Percentiles rank a stretch among this genome's conserved stretches.
phyloP scores from a whole-genome alignment of 768 basidiomycete genomes.

The Rhizopogon sp. region DNA sequence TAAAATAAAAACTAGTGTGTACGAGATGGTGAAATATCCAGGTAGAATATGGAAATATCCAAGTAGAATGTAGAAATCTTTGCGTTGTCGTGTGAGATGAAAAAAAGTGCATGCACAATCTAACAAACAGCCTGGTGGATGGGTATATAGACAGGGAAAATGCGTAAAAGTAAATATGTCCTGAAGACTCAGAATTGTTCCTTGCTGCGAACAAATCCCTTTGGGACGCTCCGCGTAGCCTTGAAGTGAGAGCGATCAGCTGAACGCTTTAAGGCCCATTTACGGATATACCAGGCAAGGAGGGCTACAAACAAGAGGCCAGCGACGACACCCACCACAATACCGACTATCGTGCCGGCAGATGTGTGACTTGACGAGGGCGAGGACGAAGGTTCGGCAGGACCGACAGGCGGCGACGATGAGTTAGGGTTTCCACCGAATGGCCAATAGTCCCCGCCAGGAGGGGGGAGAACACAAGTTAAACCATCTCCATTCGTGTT shows the following conservation, averaged over 20 bases:
- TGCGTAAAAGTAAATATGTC: neutral
- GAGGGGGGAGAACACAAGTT: constrained; percentile 64
- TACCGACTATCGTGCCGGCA: constrained; percentile 35
- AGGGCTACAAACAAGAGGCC: constrained; percentile 39
- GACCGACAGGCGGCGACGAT: constrained; percentile 16
- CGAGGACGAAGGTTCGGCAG: constrained; percentile 10
- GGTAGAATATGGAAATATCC: neutral
- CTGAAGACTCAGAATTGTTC: neutral
- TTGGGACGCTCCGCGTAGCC: constrained; percentile 9
- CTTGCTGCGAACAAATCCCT: constrained; percentile 14
- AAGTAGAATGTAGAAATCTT: neutral
- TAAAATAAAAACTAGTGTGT: neutral
- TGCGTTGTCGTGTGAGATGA: neutral
- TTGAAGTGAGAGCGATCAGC: constrained; percentile 18
- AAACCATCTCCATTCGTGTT: constrained; percentile 52
- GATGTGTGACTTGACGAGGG: constrained; percentile 20
- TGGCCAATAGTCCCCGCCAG: constrained; percentile 70
- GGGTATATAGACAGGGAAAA: neutral
- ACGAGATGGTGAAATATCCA: neutral
- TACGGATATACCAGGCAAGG: constrained; percentile 44
- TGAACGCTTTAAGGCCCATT: constrained; percentile 35
- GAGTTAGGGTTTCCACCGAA: constrained; percentile 46
- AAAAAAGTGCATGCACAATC: neutral
- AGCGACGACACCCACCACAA: constrained; percentile 47
- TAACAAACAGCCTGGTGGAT: neutral